Evolutionary conservation across 768 basidiomycete species (phyloP), one percentile per base, ranked within the genome.

Genomic region (Lactarius quietus): DNA sequence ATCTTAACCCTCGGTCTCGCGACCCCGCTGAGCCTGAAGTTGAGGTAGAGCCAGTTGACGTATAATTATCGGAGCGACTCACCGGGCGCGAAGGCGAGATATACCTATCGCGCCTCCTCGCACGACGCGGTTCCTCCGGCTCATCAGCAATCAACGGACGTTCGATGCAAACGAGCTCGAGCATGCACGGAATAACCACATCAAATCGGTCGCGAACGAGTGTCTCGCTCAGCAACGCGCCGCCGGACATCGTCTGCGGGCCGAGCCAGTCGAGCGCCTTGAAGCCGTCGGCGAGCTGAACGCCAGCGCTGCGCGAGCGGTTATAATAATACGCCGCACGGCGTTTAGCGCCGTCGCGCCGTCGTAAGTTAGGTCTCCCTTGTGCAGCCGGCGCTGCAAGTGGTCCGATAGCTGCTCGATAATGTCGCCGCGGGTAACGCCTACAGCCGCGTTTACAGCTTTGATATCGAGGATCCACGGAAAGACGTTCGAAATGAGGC

Each of bases 341-440:
- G 65, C 83, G 78, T 17, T 75, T 76, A n/a, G 48, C 59, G 3
- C 64, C 0, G 78, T 36, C 6, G 86, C 73, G 3, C 69, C 65
- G 5, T 83, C 79, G 71, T 79, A 89, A n/a, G n/a, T n/a, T n/a
- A n/a, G n/a, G 65, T 92, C 88, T 23, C 74, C 73, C 70, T 80
- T 81, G 18, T 77, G 76, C 2, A 86, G 77, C 55, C 84, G 79
- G 23, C 75, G 78, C 63, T 83, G 77, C 75, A 92, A 72, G 68
- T 80, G 79, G 1, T 74, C 70, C 52, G 81, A 79, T 57, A 92
- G 76, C 4, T 76, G 74, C 62, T 88, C 85, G 57, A 90, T 73
- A 53, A 89, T 77, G 64, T 89, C 87, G 7, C 84, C 86, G 66
- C 88, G 89, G 2, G 86, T 87, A 26, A 90, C 83, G 23, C 87